These are phyloP conservation scores for Tolypocladium guangdongense DNA, from an alignment of 2,329 filamentous ascomycete genomes.

Conservation along the genomic window DNA sequence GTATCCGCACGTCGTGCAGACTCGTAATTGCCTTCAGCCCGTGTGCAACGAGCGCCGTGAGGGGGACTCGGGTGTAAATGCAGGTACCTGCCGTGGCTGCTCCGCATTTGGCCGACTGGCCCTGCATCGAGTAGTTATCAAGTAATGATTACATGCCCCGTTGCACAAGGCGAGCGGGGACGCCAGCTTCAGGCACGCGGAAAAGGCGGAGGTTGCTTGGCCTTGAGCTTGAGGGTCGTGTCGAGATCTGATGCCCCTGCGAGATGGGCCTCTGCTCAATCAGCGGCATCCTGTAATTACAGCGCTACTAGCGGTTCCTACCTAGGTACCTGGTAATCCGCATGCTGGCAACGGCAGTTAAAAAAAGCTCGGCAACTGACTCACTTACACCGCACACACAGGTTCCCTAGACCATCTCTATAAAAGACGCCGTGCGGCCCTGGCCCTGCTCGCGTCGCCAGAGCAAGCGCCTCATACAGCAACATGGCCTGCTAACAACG, in stretches of 20 bases:
- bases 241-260: neutral
- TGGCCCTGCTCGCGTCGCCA: neutral
- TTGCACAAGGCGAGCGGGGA: neutral
- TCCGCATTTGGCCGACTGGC: neutral
- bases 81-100: neutral
- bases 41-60: neutral
- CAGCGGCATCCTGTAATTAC: neutral
- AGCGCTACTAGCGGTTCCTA: neutral
- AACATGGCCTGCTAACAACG: neutral
- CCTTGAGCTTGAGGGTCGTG: no score
- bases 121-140: neutral
- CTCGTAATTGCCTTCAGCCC: neutral
- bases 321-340: no score
- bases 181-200: neutral
- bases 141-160: neutral
- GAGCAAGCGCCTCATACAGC: neutral
- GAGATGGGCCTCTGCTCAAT: neutral
- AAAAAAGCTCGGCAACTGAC: neutral
- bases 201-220: neutral
- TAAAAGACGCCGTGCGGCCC: neutral
- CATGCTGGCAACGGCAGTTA: neutral
- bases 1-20: neutral
- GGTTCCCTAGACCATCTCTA: neutral
- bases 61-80: neutral
- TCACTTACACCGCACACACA: conserved; percentile 3